Base-by-base conservation (phyloP, 192 early-diverging fungal genomes). In the Coemansia interrupta region DNA sequence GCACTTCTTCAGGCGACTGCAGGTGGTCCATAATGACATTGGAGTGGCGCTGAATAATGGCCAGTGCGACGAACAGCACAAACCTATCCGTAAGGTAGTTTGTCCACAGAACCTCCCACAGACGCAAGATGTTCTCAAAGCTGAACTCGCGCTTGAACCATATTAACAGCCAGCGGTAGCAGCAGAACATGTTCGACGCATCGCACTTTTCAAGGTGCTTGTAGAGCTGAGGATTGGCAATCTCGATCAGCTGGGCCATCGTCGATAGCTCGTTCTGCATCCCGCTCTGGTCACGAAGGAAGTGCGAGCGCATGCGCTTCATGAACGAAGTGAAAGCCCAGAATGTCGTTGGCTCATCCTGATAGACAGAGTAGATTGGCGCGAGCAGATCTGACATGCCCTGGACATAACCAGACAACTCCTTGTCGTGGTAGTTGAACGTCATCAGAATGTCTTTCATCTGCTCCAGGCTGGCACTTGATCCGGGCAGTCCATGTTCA, bases 61-160 rank as follows among this genome's bases (percentile, higher is more conserved):
- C 92, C 56, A 97, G 69, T 4, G 94, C 94, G 8, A 99, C 89
- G 84, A 99, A 99, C 30, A 97, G 63, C 59, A 94, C 88, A 61
- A 95, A 95, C 56, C 93, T 79, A 13, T 80, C 80, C 4, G 90
- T 88, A 22, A 89, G 66, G 51, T 87, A 81, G 56, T 91, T 84
- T 4, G 86, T 83, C 82, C 86, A 90, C 18, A 92, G 64, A 8
- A 91, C 89, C 66, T 98, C 95, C 97, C 97, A 98, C 18, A 99
- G 66, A 29, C 74, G 59, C 70, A 91, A 69, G 17, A 90, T 80
- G 38, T 97, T 89, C 4, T 86, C 81, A 82, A 92, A 96, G 57
- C 83, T 73, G 59, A 98, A 97, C 72, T 99, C 97, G 44, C 97
- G 87, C 72, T 99, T 99, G 70, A 95, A 99, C 80, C 90, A 90